Conservation (phyloP, 169 alveolate genomes). For the Plasmodium cynomolgi region DNA sequence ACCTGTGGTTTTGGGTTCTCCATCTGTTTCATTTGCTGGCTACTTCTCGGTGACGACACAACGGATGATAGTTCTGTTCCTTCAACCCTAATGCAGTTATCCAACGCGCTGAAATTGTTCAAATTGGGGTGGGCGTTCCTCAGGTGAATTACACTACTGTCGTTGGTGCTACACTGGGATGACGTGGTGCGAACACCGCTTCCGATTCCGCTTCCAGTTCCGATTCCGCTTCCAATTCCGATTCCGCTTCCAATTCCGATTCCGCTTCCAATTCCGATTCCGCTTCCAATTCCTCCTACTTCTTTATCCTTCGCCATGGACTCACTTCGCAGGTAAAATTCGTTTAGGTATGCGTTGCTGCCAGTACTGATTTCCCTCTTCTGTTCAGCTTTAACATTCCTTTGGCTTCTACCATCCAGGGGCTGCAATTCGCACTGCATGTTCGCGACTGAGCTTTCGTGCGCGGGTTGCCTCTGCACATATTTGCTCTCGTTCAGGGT, state of each 20-base stretch:
- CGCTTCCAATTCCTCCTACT: background rate
- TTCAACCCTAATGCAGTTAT: background rate
- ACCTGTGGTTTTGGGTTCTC: background rate
- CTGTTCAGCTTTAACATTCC: slow-evolving; percentile 3
- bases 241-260: too few species aligned
- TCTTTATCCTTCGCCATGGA: background rate
- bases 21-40: background rate
- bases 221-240: background rate
- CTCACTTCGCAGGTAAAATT: background rate
- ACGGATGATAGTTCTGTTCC: background rate
- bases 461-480: background rate
- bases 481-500: background rate
- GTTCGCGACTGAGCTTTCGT: background rate
- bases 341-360: background rate
- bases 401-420: background rate
- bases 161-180: background rate
- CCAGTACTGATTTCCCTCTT: background rate
- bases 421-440: background rate
- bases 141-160: background rate
- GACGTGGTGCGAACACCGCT: background rate
- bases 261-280: background rate
- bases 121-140: background rate
- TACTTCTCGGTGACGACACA: background rate
- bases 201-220: background rate
- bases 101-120: background rate